phyloP scores from a whole-genome alignment of 371 early-diverging fungal genomes.

The Funneliformis caledonium region DNA sequence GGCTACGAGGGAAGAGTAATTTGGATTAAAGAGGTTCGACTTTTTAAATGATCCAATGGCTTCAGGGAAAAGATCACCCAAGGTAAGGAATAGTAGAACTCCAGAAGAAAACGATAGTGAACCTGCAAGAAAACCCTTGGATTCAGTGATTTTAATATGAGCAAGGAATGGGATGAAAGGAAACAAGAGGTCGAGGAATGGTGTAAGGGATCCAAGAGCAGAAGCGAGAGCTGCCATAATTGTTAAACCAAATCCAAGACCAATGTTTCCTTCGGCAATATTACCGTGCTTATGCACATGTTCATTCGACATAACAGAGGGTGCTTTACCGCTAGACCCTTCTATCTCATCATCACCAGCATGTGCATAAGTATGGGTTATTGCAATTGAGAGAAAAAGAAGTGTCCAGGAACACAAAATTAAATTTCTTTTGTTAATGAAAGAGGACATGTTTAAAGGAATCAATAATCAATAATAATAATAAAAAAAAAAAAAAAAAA shows the following conservation, averaged over 20 bases:
- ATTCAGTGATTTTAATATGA: conserved; percentile 33
- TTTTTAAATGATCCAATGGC: conserved; percentile 13
- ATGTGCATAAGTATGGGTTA: conserved; percentile 17
- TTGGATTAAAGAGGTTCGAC: background rate
- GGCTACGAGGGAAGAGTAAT: conserved; percentile 4
- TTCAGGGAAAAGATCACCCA: conserved; percentile 42
- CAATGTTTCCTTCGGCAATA: conserved; percentile 31
- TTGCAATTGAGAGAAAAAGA: background rate
- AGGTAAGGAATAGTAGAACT: conserved; percentile 34
- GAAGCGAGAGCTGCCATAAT: conserved; percentile 4
- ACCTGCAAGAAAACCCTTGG: conserved; percentile 39
- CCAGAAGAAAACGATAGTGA: conserved; percentile 40
- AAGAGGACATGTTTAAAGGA: background rate
- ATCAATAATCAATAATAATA: background rate
- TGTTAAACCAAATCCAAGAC: conserved; percentile 36
- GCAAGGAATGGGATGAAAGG: background rate
- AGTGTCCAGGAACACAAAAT: background rate
- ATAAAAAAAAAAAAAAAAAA: too few relatives aligned
- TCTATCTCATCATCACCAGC: background rate
- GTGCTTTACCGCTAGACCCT: background rate
- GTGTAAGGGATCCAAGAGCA: conserved; percentile 27
- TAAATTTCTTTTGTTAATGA: background rate
- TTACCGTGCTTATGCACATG: background rate
- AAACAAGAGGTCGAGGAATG: conserved; percentile 37
- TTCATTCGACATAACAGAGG: background rate